Percentiles rank a stretch among this genome's conserved stretches.
phyloP scores from a whole-genome alignment of 1,139 yeast genomes.

The Kluyveromyces marxianus region DNA sequence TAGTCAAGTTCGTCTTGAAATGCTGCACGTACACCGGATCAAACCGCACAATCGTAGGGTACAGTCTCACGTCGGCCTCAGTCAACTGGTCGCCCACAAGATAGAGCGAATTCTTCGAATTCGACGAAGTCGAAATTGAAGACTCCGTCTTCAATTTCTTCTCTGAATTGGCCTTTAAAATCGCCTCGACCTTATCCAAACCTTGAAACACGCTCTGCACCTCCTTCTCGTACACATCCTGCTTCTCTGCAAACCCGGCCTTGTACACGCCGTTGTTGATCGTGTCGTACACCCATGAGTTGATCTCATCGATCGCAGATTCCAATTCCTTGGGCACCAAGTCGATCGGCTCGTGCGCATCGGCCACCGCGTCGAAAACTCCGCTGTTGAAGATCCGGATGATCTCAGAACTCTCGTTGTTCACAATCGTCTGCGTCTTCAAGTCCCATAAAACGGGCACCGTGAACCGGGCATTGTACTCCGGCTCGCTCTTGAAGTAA shows the following conservation, averaged over 20 bases:
- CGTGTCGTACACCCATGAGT: constrained; percentile 76
- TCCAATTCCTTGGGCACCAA: constrained; percentile 54
- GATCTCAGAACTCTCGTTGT: constrained; percentile 84
- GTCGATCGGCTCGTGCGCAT: constrained; percentile 44
- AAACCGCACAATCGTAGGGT: constrained; percentile 75
- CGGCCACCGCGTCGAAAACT: constrained; percentile 50
- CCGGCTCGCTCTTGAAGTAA: constrained; percentile 67
- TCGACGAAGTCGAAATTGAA: too few relatives aligned
- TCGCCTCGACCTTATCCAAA: constrained; percentile 66
- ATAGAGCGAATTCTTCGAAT: too few relatives aligned
- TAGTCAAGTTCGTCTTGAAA: constrained; percentile 83
- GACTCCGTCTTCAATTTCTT: too few relatives aligned
- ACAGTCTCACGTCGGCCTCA: constrained; percentile 85
- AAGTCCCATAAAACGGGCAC: constrained; percentile 94
- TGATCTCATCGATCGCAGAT: constrained; percentile 62
- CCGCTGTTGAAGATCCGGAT: constrained; percentile 67
- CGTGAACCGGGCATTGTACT: constrained; percentile 74
- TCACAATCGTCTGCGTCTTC: constrained; percentile 73
- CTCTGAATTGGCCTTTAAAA: constrained; percentile 43
- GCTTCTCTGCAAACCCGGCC: constrained; percentile 81
- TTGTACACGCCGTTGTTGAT: constrained; percentile 95
- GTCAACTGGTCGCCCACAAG: constrained; percentile 62
- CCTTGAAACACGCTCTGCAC: constrained; percentile 58
- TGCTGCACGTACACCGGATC: constrained; percentile 92
- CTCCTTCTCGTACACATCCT: constrained; percentile 73